Conservation (phyloP, 2,329 filamentous ascomycete species). For the Neocucurbitaria cava region DNA sequence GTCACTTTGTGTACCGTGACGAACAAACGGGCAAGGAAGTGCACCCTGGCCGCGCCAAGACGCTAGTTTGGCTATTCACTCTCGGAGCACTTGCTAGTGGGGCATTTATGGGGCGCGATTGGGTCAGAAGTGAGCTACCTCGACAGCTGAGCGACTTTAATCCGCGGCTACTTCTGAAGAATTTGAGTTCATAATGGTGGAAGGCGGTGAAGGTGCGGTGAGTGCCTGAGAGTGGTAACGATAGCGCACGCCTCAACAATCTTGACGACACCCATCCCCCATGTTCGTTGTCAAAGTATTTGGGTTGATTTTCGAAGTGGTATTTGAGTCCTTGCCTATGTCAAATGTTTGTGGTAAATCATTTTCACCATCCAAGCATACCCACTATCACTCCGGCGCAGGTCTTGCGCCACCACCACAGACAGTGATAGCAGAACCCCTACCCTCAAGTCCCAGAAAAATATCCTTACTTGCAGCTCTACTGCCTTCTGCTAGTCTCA, state of each 20-base stretch:
- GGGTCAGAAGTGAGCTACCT: conserved; percentile 20
- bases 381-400: neutral
- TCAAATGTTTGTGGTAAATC: too few species aligned
- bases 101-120: conserved; percentile 21
- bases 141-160: conserved; percentile 16
- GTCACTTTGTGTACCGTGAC: conserved; percentile 48
- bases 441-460: neutral
- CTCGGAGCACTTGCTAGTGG: conserved; percentile 16
- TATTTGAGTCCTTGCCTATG: too few species aligned
- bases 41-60: conserved; percentile 15
- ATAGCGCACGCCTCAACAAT: neutral
- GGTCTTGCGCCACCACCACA: neutral
- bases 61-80: conserved; percentile 11
- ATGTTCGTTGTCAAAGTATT: neutral
- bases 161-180: conserved; percentile 3
- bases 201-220: neutral
- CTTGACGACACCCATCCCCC: neutral
- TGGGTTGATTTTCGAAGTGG: too few species aligned
- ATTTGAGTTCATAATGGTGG: conserved; percentile 1
- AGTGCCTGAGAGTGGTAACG: neutral
- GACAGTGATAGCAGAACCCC: neutral
- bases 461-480: neutral
- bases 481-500: neutral
- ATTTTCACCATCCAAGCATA: neutral
- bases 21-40: conserved; percentile 27